Percentiles rank a stretch among this genome's conserved stretches.
Conservation (phyloP, 2,329 filamentous ascomycete species). For the Fusarium graminum region DNA sequence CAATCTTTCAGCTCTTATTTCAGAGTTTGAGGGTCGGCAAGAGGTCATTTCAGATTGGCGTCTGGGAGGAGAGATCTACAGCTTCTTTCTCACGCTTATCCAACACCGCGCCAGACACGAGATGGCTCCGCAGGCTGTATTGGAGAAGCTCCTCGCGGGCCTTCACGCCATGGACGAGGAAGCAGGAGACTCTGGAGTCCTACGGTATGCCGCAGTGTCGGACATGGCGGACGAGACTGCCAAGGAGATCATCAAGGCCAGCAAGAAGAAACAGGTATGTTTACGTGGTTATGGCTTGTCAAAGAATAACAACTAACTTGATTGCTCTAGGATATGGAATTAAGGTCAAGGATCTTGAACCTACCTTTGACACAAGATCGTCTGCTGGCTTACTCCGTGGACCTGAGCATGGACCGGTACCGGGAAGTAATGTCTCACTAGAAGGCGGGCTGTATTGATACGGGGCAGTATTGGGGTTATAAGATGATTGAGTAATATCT, state of each 20-base stretch:
- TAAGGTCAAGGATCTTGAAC: conserved; percentile 62
- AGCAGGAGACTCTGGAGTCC: conserved; percentile 62
- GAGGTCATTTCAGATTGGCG: conserved; percentile 79
- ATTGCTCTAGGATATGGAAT: conserved; percentile 52
- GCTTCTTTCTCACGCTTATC: conserved; percentile 68
- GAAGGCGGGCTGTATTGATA: conserved; percentile 29
- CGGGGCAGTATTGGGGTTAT: conserved; percentile 28
- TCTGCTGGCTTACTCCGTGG: conserved; percentile 76
- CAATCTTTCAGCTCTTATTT: conserved; percentile 75
- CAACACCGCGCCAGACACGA: conserved; percentile 59
- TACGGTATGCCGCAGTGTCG: conserved; percentile 75
- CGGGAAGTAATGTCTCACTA: conserved; percentile 69
- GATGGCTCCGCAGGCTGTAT: conserved; percentile 58
- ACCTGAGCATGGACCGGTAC: conserved; percentile 78
- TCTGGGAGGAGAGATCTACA: conserved; percentile 83
- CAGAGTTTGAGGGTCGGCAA: conserved; percentile 75
- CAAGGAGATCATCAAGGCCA: conserved; percentile 69
- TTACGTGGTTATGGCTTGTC: background rate
- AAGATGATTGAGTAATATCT: conserved; percentile 40
- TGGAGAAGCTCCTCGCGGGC: conserved; percentile 69
- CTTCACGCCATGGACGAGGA: conserved; percentile 67
- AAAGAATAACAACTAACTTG: conserved; percentile 38
- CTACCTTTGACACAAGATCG: conserved; percentile 80
- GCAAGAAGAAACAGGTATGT: conserved; percentile 70
- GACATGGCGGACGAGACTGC: conserved; percentile 85